Evolutionary conservation across 441 rosid species (phyloP), one percentile per base, ranked within the genome.

Genomic region (Viola pubescens): DNA sequence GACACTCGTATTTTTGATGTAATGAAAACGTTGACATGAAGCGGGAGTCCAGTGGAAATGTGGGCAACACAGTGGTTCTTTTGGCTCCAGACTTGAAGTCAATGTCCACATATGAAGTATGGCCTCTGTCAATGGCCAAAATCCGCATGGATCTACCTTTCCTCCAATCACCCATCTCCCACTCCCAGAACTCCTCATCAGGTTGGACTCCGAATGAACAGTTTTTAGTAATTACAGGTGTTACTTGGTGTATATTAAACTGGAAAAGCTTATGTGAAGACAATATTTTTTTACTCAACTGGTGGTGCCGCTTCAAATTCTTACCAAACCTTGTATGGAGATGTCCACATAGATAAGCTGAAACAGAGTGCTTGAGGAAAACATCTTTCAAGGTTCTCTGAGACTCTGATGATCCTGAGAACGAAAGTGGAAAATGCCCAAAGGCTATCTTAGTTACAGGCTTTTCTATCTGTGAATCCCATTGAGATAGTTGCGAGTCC

Each of bases 91-190:
- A 72, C 56, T 77, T 79, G 42, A 86, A 84, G 65, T 86, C 78
- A 42, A 87, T 63, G 69, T 87, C 98, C 52, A 80, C 40, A 65
- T 79, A 92, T 48, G 98, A 92, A 59, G 87, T 88, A 65, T 87
- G 92, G 64, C 92, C 97, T 64, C 82, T 71, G 76, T 92, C 98
- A 70, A 89, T 73, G 70, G 92, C 96, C 76, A 86, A 46, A 66
- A 92, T 81, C 52, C 97, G 77, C 88, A 89, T 72, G 57, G 86
- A 85, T 66, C 90, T 81, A 74, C 80, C 85, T 61, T 81, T 83
- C 73, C 90, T 86, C 98, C 98, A 92, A 71, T 92, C 98, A 76
- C 91, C 96, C 95, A 87, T 87, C 81, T 89, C 97, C 98, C 98
- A 89, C 62, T 92, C 98, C 97, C 98, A 92, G 65, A 92, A 92